Base-by-base conservation (phyloP, 1,284 basidiomycete genomes). In the Trichosporon sp. region DNA sequence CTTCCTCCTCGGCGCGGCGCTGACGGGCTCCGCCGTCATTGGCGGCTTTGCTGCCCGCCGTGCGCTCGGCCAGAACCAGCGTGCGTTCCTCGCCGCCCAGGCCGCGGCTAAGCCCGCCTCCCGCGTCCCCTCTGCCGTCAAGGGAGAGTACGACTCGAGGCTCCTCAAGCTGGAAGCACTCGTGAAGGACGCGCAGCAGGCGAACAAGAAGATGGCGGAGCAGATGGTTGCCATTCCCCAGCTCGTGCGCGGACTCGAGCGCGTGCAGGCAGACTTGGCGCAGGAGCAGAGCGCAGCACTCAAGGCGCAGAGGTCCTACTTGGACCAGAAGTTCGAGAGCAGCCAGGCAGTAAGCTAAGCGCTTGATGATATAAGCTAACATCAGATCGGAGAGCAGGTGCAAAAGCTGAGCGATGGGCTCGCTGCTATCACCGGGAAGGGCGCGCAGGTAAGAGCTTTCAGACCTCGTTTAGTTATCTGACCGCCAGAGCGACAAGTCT, bases 1-100 rank as follows among this genome's bases (percentile, higher is more conserved):
- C 1, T 74, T 74, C 56, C 71, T 74, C 19, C 59, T 71, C 43
- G 73, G 73, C 4, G 73, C 70, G 0, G 61, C 69, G 14, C 31
- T 74, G 32, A 65, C 70, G 6, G 69, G 38, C 14, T 70, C 71
- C 2, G 64, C 67, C 10, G 40, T 70, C 1, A 65, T 63, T 0
- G 73, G 73, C 0, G 65, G 67, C 0, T 67, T 65, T 0, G 67
- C 69, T 0, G 71, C 68, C 2, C 64, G 66, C 26, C 32, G 38
- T 0, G 72, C 70, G 0, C 65, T 70, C 5, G 64, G 64, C 38
- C 38, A 65, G 64, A 26, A 26, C 16, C 59, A 63, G 32, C 59
- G 32, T 12, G 59, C 64, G 16, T 16, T 63, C 12, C 19, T 35
- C 32, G 32, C 31, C 32, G 31, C 32, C 16, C 31, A 54, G n/a